Evolutionary conservation across 139 green algal genomes (phyloP).

Genomic region (Asterochloris sp.): DNA sequence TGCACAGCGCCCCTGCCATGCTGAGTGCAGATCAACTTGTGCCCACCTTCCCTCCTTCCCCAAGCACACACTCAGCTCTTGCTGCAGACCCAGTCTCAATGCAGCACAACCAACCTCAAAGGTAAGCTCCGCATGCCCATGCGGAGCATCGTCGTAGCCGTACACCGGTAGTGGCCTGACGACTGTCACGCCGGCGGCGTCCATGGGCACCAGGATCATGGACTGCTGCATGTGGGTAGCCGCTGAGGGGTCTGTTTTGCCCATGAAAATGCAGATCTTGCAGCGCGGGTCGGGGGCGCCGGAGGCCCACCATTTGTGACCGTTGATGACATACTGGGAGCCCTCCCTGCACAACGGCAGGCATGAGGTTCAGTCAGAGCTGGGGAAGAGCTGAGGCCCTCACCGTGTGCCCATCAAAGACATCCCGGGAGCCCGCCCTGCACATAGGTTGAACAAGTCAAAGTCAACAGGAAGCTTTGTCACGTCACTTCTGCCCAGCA

Average conservation of each 20-base stretch:
- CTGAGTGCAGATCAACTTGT: not conserved
- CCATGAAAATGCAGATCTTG: slow-evolving; percentile 94
- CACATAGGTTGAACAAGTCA: too few species aligned
- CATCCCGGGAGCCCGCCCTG: too few species aligned
- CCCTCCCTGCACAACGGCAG: not conserved
- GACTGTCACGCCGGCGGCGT: slow-evolving; percentile 65
- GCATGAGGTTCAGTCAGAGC: not conserved
- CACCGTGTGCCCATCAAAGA: too few species aligned
- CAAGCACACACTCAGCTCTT: too few species aligned
- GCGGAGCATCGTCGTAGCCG: slow-evolving; percentile 93
- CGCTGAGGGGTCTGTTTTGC: slow-evolving; percentile 65
- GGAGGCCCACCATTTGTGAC: slow-evolving; percentile 97
- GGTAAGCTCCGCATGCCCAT: slow-evolving; percentile 91
- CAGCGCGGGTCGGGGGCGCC: slow-evolving; percentile 82
- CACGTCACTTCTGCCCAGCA: too few species aligned
- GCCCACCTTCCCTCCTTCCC: too few species aligned
- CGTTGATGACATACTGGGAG: slow-evolving; percentile 31
- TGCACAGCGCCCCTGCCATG: too few species aligned
- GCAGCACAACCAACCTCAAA: slow-evolving; percentile 47
- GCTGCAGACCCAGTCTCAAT: not conserved
- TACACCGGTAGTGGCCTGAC: slow-evolving; percentile 61
- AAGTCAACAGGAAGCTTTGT: too few species aligned
- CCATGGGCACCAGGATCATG: slow-evolving; percentile 93
- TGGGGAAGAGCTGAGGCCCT: too few species aligned
- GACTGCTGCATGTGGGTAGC: slow-evolving; percentile 82